A percentile compares a stretch with the other conserved stretches of the same genome.
phyloP scores from a whole-genome alignment of 305 asterid genomes.

The Fraxinus platypoda region DNA sequence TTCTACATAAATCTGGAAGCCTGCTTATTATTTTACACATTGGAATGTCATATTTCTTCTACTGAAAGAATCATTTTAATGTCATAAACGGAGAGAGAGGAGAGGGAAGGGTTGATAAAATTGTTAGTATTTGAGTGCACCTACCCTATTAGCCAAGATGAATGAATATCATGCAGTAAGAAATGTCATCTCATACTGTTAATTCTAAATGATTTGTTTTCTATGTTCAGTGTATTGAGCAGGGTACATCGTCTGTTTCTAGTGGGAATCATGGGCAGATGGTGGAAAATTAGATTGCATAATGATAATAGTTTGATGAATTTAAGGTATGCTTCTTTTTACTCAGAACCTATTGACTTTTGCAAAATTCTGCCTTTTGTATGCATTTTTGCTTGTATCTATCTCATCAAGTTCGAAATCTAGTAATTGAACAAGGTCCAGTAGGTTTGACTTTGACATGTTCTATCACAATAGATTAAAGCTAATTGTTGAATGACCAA shows the following conservation, averaged over 20 bases:
- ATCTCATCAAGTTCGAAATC: background rate
- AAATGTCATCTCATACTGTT: constrained; percentile 8
- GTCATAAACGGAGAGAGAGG: background rate
- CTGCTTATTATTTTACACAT: background rate
- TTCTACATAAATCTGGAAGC: background rate
- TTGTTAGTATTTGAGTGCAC: background rate
- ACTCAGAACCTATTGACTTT: background rate
- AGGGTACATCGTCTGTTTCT: constrained; percentile 55
- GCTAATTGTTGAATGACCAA: background rate
- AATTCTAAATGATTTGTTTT: constrained; percentile 18
- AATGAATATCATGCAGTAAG: background rate
- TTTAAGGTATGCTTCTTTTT: constrained; percentile 20
- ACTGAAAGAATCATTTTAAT: constrained; percentile 12
- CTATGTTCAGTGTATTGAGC: constrained; percentile 68
- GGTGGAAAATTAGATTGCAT: constrained; percentile 39
- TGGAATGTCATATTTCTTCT: constrained; percentile 10
- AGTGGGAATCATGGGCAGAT: constrained; percentile 29
- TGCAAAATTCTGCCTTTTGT: background rate
- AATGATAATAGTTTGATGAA: constrained; percentile 7
- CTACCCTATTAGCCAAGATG: constrained; percentile 6
- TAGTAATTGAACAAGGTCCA: constrained; percentile 1
- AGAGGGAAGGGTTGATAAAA: constrained; percentile 1
- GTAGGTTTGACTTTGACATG: background rate
- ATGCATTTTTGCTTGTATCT: background rate
- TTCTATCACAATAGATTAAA: background rate